A percentile compares a stretch with the other conserved stretches of the same genome.
Evolutionary conservation across 2,329 filamentous ascomycete genomes (phyloP).

Genomic region (Exophiala aquamarina): DNA sequence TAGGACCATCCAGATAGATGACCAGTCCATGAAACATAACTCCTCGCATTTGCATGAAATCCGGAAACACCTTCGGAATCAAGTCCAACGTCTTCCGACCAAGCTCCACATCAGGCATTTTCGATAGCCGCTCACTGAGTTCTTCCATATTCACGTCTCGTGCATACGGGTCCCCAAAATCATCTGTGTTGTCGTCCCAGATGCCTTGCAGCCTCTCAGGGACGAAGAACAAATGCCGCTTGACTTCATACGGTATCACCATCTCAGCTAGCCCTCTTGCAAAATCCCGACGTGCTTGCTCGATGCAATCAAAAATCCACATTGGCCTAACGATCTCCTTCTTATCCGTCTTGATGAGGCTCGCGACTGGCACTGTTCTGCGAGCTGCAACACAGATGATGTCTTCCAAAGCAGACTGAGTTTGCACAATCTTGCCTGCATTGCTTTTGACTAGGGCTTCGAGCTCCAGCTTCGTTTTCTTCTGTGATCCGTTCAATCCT

Average conservation of each 20-base stretch:
- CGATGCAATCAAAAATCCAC: constrained; percentile 83
- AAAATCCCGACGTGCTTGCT: constrained; percentile 52
- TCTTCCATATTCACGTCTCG: constrained; percentile 67
- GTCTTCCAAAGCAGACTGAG: constrained; percentile 59
- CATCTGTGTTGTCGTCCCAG: constrained; percentile 63
- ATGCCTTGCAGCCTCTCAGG: constrained; percentile 53
- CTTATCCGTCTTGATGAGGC: constrained; percentile 70
- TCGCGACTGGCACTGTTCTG: constrained; percentile 76
- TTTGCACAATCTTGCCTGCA: constrained; percentile 77
- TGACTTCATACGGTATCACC: constrained; percentile 65
- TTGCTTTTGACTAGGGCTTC: constrained; percentile 80
- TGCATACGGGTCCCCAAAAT: constrained; percentile 79
- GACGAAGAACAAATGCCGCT: constrained; percentile 70
- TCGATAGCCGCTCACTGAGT: constrained; percentile 41
- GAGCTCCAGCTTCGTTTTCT: constrained; percentile 74
- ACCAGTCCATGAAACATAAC: constrained; percentile 51
- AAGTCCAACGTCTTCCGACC: constrained; percentile 27
- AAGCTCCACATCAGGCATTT: constrained; percentile 36
- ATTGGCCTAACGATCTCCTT: constrained; percentile 73
- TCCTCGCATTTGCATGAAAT: constrained; percentile 29
- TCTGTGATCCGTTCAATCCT: constrained; percentile 56
- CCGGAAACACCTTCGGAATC: constrained; percentile 28
- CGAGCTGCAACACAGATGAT: constrained; percentile 43
- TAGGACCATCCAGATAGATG: constrained; percentile 49
- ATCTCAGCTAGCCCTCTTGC: constrained; percentile 54